phyloP scores from a whole-genome alignment of 345 rosid genomes.

The Raphanus sativus region DNA sequence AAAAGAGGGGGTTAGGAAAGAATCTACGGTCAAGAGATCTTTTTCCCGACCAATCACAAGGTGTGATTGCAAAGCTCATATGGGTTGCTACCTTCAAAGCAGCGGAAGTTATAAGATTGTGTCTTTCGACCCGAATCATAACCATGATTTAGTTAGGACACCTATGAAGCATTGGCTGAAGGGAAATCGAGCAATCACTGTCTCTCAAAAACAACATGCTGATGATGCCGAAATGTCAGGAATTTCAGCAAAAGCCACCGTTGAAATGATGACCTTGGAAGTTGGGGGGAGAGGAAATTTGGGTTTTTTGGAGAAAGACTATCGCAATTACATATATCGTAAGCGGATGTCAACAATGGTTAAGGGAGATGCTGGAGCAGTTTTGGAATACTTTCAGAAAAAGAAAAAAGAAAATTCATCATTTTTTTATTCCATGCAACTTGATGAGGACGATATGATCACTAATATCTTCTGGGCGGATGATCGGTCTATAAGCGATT shows the following conservation, averaged over 20 bases:
- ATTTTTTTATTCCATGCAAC: background rate
- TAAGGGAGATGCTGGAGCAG: background rate
- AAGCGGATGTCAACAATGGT: background rate
- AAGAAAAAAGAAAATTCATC: background rate
- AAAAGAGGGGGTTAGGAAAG: background rate
- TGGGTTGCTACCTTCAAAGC: conserved; percentile 7
- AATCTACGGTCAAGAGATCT: background rate
- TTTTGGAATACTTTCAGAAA: background rate
- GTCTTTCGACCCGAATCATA: background rate
- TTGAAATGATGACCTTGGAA: conserved; percentile 12
- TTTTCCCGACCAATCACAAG: background rate
- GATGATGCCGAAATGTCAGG: conserved; percentile 6
- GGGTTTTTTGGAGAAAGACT: background rate
- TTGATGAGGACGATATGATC: background rate
- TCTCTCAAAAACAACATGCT: conserved; percentile 1
- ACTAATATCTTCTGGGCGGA: background rate
- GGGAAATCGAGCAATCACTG: background rate
- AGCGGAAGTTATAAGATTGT: background rate
- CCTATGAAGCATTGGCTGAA: conserved; percentile 6
- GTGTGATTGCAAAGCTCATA: conserved; percentile 1
- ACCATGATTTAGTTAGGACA: conserved; percentile 6
- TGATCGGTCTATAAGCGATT: background rate
- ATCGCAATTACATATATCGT: background rate
- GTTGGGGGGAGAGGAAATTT: background rate
- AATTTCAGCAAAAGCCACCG: conserved; percentile 7